These are phyloP conservation scores for Diutina scorzettiae DNA, from an alignment of 1,139 yeast species.

Conservation along the genomic window DNA sequence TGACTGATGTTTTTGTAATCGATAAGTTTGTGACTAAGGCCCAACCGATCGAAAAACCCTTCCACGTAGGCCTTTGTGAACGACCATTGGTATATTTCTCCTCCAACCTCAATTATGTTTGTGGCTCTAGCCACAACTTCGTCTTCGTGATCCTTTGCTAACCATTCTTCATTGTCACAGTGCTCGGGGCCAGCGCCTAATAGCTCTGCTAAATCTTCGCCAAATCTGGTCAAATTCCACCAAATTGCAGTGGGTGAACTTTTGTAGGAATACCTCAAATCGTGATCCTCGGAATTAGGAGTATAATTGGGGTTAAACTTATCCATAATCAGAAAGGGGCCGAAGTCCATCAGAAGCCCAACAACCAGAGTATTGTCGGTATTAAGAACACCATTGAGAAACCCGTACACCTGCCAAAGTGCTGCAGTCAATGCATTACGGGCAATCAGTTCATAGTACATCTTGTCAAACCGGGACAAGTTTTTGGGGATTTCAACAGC, in stretches of 20 bases:
- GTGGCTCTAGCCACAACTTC: conserved; percentile 51
- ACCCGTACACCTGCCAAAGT: conserved; percentile 84
- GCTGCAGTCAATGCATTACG: conserved; percentile 75
- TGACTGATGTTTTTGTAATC: conserved; percentile 23
- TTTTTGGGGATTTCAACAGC: conserved; percentile 8
- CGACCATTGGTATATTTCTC: conserved; percentile 50
- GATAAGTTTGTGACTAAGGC: conserved; percentile 34
- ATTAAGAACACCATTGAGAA: conserved; percentile 85
- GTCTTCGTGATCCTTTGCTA: conserved; percentile 25
- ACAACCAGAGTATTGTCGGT: conserved; percentile 86
- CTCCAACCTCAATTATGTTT: conserved; percentile 48
- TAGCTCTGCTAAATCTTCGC: conserved; percentile 73
- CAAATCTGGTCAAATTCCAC: conserved; percentile 87
- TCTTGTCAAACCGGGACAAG: conserved; percentile 52
- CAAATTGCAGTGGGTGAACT: conserved; percentile 81
- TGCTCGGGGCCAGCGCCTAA: conserved; percentile 55
- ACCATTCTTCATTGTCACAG: conserved; percentile 16
- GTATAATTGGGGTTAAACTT: conserved; percentile 71
- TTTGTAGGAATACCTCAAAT: conserved; percentile 59
- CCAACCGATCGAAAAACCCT: conserved; percentile 57
- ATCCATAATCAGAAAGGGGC: conserved; percentile 89
- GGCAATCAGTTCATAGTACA: conserved; percentile 58
- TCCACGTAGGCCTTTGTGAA: conserved; percentile 50
- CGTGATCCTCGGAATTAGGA: conserved; percentile 81
- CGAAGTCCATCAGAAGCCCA: conserved; percentile 86